Evolutionary conservation across 768 basidiomycete species (phyloP).

Genomic region (Jaapia argillacea): DNA sequence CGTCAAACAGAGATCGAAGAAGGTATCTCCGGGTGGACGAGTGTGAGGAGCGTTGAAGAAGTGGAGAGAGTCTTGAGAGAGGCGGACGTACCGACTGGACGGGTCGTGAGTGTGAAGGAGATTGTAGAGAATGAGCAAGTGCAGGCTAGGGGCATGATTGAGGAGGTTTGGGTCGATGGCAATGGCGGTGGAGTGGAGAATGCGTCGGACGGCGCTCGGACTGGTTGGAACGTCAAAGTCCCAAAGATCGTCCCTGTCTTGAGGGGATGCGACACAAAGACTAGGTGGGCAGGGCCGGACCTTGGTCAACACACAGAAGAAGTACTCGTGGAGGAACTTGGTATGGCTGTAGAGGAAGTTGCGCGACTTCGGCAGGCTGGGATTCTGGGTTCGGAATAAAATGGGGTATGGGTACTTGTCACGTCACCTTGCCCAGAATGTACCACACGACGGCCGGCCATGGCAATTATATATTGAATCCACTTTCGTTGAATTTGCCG

Average conservation of each 20-base stretch:
- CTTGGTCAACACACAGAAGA: conserved; percentile 37
- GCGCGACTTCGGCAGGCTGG: conserved; percentile 12
- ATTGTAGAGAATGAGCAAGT: conserved; percentile 50
- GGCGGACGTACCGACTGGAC: conserved; percentile 54
- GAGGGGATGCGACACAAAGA: conserved; percentile 45
- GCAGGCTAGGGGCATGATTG: conserved; percentile 41
- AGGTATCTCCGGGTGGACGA: conserved; percentile 55
- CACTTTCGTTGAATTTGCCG: too few relatives aligned
- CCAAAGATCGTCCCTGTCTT: conserved; percentile 52
- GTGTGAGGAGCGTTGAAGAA: conserved; percentile 36
- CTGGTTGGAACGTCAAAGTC: conserved; percentile 56
- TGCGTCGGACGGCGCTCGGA: neutral
- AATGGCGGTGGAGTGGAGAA: conserved; percentile 14
- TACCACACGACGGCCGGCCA: too few relatives aligned
- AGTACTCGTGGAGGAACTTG: conserved; percentile 19
- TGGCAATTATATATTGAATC: too few relatives aligned
- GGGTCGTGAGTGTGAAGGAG: conserved; percentile 54
- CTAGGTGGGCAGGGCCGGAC: conserved; percentile 62
- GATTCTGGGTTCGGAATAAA: conserved; percentile 12
- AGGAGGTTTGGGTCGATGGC: conserved; percentile 43
- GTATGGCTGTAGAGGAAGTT: conserved; percentile 16
- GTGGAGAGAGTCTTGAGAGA: conserved; percentile 38
- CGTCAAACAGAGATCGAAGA: conserved; percentile 43
- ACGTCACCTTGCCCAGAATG: too few relatives aligned
- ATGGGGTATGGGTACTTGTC: too few relatives aligned